A percentile compares a stretch with the other conserved stretches of the same genome.
Evolutionary conservation across 2,329 filamentous ascomycete genomes (phyloP).

Genomic region (Bipolaris gigantea): DNA sequence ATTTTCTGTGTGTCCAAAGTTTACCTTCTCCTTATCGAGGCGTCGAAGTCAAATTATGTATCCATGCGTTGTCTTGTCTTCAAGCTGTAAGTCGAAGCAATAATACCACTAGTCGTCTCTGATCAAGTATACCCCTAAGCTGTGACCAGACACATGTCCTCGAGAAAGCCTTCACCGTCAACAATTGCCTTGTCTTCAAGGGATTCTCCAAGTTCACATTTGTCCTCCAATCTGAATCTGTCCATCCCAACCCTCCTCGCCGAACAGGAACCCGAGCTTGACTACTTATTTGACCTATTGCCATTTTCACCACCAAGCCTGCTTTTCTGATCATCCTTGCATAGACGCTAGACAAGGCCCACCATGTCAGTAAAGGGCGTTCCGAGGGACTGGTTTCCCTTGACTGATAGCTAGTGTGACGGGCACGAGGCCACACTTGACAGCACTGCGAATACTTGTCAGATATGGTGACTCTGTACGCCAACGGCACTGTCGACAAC

Average conservation of each 20-base stretch:
- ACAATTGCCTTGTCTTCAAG: not conserved
- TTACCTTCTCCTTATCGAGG: too few relatives aligned
- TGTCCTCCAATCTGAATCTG: constrained; percentile 1
- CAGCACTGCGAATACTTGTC: not conserved
- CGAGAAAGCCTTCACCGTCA: not conserved
- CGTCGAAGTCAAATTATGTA: not conserved
- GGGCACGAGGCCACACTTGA: not conserved
- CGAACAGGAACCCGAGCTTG: constrained; percentile 2
- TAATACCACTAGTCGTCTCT: not conserved
- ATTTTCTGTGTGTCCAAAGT: not conserved
- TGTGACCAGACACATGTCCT: constrained; percentile 2
- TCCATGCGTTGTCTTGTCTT: not conserved
- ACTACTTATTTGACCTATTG: constrained; percentile 7
- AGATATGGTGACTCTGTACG: constrained; percentile 1
- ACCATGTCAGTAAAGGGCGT: not conserved
- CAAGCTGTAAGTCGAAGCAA: not conserved
- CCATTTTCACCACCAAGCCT: constrained; percentile 5
- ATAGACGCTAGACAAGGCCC: constrained; percentile 3
- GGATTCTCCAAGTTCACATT: constrained; percentile 5
- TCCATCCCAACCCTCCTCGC: constrained; percentile 11
- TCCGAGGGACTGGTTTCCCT: not conserved
- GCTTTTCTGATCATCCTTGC: constrained; percentile 3
- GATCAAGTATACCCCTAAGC: constrained; percentile 1
- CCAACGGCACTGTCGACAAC: not conserved
- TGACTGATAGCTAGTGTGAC: constrained; percentile 6